Evolutionary conservation across 2,329 filamentous ascomycete genomes (phyloP), one percentile per base, ranked within the genome.

Genomic region (Ramichloridium luteum): DNA sequence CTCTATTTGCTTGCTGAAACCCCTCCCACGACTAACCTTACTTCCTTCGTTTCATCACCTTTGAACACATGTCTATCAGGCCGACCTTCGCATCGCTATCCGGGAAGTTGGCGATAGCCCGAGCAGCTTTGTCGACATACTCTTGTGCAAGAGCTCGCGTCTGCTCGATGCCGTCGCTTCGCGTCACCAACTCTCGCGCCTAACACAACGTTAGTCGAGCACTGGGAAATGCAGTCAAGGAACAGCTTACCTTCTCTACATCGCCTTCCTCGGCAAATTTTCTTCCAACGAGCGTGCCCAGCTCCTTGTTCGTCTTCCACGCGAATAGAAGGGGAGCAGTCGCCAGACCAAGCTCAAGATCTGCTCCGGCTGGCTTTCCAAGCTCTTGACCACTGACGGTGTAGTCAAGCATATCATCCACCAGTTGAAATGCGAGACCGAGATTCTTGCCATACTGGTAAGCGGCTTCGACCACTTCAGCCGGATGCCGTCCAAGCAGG

Each of bases 381-480:
- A 98, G 64, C 55, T 94, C 85, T 37, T 73, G 70, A 25, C 77
- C 84, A 33, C 72, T 84, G 39, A 84, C 73, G 0, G 90, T 96
- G 57, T 96, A 98, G 58, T 98, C 90, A 48, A 98, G 68, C 80
- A 98, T 82, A 55, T 98, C 90, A 54, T 98, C 90, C 11, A 98
- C 88, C 6, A 98, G 70, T 66, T 98, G 90, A 62, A 98, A 98
- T 1, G 90, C 90, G 33, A 98, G 61, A 1, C 90, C 90, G 28
- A 98, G 58, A 49, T 98, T 96, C 59, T 84, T 84, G 31, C 90
- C 90, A 51, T 96, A 98, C 11, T 71, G 60, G 54, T 98, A 98
- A 2, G 88, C 83, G 6, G 85, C 81, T 44, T 98, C 86, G 2
- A 94, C 83, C 2, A 90, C 84, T 39, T 78, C 70, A 1, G 70